Evolutionary conservation across 2,329 filamentous ascomycete genomes (phyloP).

Genomic region (Orbilia blumenaviensis): DNA sequence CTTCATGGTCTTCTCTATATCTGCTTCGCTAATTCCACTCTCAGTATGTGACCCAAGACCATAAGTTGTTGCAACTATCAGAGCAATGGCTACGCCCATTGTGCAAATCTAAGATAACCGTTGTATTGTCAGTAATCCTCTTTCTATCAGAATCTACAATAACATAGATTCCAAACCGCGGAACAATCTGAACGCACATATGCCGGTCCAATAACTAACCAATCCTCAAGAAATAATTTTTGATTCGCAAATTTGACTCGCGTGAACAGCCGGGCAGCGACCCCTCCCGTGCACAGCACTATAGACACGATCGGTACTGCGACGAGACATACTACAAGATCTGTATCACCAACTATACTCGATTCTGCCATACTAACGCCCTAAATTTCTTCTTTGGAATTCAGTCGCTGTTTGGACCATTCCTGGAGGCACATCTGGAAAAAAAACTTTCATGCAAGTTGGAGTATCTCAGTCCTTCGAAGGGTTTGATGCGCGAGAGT

Average conservation of each 20-base stretch:
- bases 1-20: conserved; percentile 30
- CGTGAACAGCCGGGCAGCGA: conserved; percentile 2
- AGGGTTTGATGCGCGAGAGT: not conserved
- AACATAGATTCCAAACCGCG: not conserved
- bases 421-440: not conserved
- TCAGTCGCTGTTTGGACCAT: not conserved
- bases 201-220: conserved; percentile 28
- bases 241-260: conserved; percentile 12
- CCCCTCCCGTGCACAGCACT: conserved; percentile 23
- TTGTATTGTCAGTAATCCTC: not conserved
- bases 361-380: not conserved
- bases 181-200: conserved; percentile 16
- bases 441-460: not conserved
- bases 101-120: not conserved
- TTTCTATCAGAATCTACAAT: not conserved
- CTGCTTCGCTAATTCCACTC: not conserved
- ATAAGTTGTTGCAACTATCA: conserved; percentile 12
- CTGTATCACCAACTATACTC: not conserved
- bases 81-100: not conserved
- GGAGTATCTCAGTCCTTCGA: not conserved
- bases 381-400: not conserved
- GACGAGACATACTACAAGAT: not conserved
- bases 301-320: conserved; percentile 12
- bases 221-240: conserved; percentile 24
- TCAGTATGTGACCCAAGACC: conserved; percentile 20